Conservation (phyloP, 352 stramenopile genomes). For the Pythium aphanidermatum region DNA sequence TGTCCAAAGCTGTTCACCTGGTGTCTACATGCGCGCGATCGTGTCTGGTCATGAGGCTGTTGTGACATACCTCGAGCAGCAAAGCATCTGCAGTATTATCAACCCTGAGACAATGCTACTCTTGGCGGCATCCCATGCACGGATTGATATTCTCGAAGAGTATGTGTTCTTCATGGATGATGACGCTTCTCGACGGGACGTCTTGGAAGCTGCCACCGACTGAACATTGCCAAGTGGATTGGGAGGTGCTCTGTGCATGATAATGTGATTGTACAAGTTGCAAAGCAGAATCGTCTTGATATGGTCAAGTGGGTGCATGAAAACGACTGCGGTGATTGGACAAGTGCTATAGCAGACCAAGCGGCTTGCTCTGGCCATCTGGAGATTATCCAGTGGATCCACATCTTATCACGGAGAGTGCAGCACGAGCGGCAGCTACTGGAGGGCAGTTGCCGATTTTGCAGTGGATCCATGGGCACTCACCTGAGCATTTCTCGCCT, state of each 20-base stretch:
- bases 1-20: neutral
- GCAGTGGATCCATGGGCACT: constrained; percentile 3
- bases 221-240: constrained; percentile 8
- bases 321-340: constrained; percentile 10
- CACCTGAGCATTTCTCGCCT: neutral
- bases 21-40: constrained; percentile 5
- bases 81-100: neutral
- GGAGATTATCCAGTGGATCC: constrained; percentile 2
- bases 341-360: neutral
- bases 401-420: no score
- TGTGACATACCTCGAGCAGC: constrained; percentile 4
- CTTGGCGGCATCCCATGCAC: constrained; percentile 1
- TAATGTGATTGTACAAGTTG: constrained; percentile 4
- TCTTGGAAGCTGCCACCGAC: constrained; percentile 2
- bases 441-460: neutral
- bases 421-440: neutral
- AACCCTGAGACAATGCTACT: constrained; percentile 4
- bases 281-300: constrained; percentile 4
- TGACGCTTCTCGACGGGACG: neutral
- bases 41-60: constrained; percentile 5
- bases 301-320: constrained; percentile 12
- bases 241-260: neutral
- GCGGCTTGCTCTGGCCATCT: constrained; percentile 2
- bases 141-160: constrained; percentile 8
- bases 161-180: neutral